Evolutionary conservation across 352 stramenopile genomes (phyloP).

Genomic region (Phytophthora palmivora): DNA sequence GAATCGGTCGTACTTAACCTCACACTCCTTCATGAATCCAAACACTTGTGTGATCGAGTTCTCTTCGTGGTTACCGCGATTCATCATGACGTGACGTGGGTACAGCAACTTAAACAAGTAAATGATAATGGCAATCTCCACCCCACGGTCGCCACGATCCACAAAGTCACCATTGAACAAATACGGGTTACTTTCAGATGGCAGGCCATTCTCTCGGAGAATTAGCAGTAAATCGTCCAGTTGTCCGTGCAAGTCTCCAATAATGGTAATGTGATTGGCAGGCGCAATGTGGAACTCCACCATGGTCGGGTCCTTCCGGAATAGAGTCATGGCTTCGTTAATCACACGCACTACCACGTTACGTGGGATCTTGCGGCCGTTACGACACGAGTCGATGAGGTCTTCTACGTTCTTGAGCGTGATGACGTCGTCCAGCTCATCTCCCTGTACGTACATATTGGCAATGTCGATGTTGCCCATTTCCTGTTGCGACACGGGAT

Average conservation of each 20-base stretch:
- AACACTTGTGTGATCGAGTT: slow-evolving; percentile 88
- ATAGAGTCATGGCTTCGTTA: slow-evolving; percentile 59
- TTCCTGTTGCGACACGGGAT: slow-evolving; percentile 57
- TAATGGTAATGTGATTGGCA: slow-evolving; percentile 78
- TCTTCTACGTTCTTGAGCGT: slow-evolving; percentile 71
- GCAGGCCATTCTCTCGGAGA: slow-evolving; percentile 83
- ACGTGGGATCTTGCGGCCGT: slow-evolving; percentile 80
- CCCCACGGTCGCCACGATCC: slow-evolving; percentile 74
- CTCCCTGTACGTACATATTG: slow-evolving; percentile 81
- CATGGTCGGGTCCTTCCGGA: slow-evolving; percentile 65
- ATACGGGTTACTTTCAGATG: slow-evolving; percentile 80
- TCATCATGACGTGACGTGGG: slow-evolving; percentile 74
- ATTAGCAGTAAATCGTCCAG: slow-evolving; percentile 88
- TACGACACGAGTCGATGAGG: slow-evolving; percentile 82
- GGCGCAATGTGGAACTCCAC: slow-evolving; percentile 74
- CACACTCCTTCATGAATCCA: slow-evolving; percentile 89
- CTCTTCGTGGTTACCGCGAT: slow-evolving; percentile 90
- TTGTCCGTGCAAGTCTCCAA: slow-evolving; percentile 88
- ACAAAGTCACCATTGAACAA: slow-evolving; percentile 91
- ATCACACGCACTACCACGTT: slow-evolving; percentile 81
- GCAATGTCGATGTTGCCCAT: slow-evolving; percentile 83
- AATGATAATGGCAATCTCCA: slow-evolving; percentile 86
- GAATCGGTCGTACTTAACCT: slow-evolving; percentile 82
- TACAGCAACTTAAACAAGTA: slow-evolving; percentile 87
- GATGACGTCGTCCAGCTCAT: slow-evolving; percentile 66